Conservation (phyloP, 495 filamentous ascomycete genomes). For the Jackrogersella multiformis region DNA sequence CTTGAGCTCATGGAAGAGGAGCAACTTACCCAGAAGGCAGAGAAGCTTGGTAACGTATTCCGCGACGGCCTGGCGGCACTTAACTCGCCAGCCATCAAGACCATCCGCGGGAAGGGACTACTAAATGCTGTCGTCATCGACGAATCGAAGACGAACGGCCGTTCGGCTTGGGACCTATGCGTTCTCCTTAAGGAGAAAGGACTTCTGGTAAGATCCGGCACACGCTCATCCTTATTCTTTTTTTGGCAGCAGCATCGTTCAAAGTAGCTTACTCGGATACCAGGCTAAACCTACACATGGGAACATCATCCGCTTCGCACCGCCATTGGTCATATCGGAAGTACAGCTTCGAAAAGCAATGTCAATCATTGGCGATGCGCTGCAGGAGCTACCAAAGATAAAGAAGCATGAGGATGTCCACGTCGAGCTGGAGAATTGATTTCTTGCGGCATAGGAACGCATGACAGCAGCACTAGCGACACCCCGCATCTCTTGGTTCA, state of each 20-base stretch:
- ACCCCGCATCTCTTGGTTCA: conserved; percentile 29
- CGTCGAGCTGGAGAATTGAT: conserved; percentile 45
- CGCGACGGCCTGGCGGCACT: conserved; percentile 75
- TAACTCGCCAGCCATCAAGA: conserved; percentile 80
- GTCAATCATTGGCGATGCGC: conserved; percentile 76
- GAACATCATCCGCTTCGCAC: conserved; percentile 96
- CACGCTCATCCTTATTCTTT: conserved; percentile 13
- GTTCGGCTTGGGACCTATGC: conserved; percentile 96
- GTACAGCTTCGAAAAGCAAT: conserved; percentile 83
- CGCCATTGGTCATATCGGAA: conserved; percentile 85
- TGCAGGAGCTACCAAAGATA: conserved; percentile 66
- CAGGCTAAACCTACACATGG: conserved; percentile 98
- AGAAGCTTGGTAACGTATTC: conserved; percentile 84
- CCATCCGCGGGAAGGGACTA: conserved; percentile 89
- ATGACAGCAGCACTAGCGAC: conserved; percentile 21
- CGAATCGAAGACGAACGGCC: conserved; percentile 82
- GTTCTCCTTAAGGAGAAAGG: conserved; percentile 96
- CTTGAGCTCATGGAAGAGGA: conserved; percentile 94
- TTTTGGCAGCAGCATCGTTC: conserved; percentile 19
- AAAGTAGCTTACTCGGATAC: conserved; percentile 46
- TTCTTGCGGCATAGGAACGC: conserved; percentile 20
- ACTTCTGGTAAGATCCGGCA: conserved; percentile 72
- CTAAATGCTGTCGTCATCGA: conserved; percentile 98
- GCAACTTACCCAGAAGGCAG: conserved; percentile 81
- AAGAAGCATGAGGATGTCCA: conserved; percentile 44